A percentile compares a stretch with the other conserved stretches of the same genome.
phyloP scores from a whole-genome alignment of 148 eudicot species.

The Amaranthus cruentus region DNA sequence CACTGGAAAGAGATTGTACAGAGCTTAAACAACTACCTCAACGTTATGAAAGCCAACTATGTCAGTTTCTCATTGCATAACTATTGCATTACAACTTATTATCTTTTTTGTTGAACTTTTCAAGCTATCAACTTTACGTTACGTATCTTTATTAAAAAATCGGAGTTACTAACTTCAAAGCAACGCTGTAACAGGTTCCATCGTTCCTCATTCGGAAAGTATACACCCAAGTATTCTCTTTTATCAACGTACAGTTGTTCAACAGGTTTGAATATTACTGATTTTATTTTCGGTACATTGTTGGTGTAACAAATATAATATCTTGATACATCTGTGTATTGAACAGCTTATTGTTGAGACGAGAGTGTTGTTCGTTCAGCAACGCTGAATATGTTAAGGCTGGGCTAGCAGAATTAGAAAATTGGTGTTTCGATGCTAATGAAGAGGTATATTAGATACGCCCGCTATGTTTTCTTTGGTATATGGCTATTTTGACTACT shows the following conservation, averaged over 20 bases:
- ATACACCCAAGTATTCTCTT: conserved; percentile 80
- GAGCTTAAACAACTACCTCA: conserved; percentile 59
- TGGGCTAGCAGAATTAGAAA: conserved; percentile 73
- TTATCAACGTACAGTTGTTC: conserved; percentile 82
- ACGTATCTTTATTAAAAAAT: neutral
- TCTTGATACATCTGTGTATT: conserved; percentile 24
- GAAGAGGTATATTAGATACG: conserved; percentile 54
- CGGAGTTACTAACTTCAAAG: conserved; percentile 1
- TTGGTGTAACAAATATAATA: conserved; percentile 8
- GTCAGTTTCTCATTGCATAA: conserved; percentile 37
- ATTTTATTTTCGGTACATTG: conserved; percentile 1
- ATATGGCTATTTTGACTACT: neutral
- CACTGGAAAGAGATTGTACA: conserved; percentile 92
- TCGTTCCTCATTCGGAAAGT: conserved; percentile 81
- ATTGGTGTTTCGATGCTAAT: conserved; percentile 68
- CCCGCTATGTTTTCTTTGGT: neutral
- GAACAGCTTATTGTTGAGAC: conserved; percentile 70
- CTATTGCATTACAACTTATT: conserved; percentile 1
- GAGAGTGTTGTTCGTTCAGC: conserved; percentile 91
- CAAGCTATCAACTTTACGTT: too few species aligned
- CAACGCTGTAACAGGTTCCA: conserved; percentile 53
- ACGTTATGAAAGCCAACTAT: conserved; percentile 58
- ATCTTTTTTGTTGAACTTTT: neutral
- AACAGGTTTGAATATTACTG: conserved; percentile 59
- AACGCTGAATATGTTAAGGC: conserved; percentile 77